phyloP scores from a whole-genome alignment of 257 asterid species.

The Solanum etuberosum region DNA sequence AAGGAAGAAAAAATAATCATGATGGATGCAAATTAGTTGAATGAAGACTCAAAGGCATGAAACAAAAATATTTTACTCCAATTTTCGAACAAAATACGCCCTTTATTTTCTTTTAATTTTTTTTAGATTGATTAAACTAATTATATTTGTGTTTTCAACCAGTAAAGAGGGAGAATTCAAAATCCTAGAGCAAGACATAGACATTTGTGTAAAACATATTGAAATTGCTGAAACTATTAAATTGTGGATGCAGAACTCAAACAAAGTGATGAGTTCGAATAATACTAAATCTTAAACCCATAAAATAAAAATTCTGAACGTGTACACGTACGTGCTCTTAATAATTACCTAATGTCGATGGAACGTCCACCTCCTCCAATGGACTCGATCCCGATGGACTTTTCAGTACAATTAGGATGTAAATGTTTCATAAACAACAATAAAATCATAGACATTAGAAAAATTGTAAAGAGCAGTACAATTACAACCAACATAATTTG shows the following conservation, averaged over 20 bases:
- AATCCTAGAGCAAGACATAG: too few species aligned
- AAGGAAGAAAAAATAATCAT: too few species aligned
- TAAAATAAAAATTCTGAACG: accelerated
- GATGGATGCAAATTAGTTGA: neutral
- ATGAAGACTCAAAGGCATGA: neutral
- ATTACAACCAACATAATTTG: neutral
- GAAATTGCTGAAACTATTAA: too few species aligned
- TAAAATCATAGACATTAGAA: neutral
- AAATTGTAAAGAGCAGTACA: neutral
- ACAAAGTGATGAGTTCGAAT: neutral
- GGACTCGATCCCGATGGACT: neutral
- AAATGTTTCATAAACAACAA: neutral
- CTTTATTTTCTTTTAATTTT: too few species aligned
- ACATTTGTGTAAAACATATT: too few species aligned
- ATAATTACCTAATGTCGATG: neutral
- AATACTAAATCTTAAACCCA: neutral
- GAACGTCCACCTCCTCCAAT: neutral
- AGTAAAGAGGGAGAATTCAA: too few species aligned
- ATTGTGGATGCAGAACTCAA: too few species aligned
- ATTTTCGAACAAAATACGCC: too few species aligned
- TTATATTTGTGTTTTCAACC: too few species aligned
- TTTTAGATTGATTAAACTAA: too few species aligned
- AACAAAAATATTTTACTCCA: too few species aligned
- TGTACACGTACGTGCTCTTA: too few species aligned
- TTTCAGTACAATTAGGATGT: neutral